These are phyloP conservation scores for Sisymbrium irio DNA, from an alignment of 345 rosid species.

Conservation along the genomic window DNA sequence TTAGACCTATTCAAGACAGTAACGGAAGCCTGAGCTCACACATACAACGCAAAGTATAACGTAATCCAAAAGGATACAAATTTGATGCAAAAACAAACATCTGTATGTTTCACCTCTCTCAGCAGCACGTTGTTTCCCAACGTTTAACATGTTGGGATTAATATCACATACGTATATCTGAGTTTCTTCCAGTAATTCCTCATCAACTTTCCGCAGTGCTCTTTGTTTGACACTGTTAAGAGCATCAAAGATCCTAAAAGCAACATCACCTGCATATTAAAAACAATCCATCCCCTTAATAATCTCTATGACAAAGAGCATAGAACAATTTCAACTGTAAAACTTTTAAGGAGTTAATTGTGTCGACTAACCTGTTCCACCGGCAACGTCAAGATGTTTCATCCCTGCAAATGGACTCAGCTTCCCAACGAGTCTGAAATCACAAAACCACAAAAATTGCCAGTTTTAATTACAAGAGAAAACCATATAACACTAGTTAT, in stretches of 20 bases:
- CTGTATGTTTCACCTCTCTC: conserved; percentile 60
- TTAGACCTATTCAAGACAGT: conserved; percentile 27
- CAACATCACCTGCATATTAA: conserved; percentile 80
- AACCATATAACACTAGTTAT: background rate
- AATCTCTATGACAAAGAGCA: background rate
- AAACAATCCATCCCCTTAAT: background rate
- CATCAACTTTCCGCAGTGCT: conserved; percentile 57
- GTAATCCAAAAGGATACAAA: background rate
- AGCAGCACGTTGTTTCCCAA: conserved; percentile 77
- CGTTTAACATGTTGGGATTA: conserved; percentile 84
- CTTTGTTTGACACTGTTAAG: conserved; percentile 53
- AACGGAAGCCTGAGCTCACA: conserved; percentile 9
- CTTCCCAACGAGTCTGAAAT: conserved; percentile 71
- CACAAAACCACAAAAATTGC: conserved; percentile 2
- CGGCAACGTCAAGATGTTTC: conserved; percentile 98
- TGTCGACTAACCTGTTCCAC: conserved; percentile 70
- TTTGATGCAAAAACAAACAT: conserved; percentile 8
- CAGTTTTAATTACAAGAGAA: background rate
- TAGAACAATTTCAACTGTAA: background rate
- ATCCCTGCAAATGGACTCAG: conserved; percentile 90
- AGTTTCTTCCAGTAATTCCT: conserved; percentile 70
- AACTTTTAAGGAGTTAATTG: background rate
- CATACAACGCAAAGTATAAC: background rate
- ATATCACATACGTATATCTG: conserved; percentile 84
- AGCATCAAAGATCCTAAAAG: conserved; percentile 75